These are phyloP conservation scores for Ceratocystis papillata DNA, from an alignment of 2,329 filamentous ascomycete species.

Conservation along the genomic window DNA sequence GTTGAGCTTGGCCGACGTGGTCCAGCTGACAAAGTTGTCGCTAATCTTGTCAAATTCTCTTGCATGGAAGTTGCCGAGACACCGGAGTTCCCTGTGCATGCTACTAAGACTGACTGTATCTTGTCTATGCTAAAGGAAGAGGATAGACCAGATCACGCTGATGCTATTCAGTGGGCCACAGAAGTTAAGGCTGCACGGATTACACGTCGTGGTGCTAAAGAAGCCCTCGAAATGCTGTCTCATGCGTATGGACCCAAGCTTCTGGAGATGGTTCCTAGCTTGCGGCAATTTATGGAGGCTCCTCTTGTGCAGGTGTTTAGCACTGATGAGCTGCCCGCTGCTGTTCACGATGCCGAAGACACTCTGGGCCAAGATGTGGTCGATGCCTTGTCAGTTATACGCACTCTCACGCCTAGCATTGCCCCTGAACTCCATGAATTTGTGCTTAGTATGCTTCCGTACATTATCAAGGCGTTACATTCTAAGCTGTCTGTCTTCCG, in stretches of 20 bases:
- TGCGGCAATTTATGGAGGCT: constrained; percentile 68
- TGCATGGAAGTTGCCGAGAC: constrained; percentile 97
- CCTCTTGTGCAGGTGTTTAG: constrained; percentile 67
- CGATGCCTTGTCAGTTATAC: constrained; percentile 83
- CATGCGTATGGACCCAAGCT: constrained; percentile 65
- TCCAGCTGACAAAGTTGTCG: constrained; percentile 89
- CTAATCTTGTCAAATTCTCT: constrained; percentile 92
- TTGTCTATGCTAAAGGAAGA: constrained; percentile 95
- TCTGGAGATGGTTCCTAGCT: constrained; percentile 72
- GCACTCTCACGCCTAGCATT: constrained; percentile 86
- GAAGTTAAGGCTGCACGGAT: constrained; percentile 84
- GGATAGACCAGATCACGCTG: constrained; percentile 82
- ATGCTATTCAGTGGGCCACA: constrained; percentile 78
- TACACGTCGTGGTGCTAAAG: constrained; percentile 84
- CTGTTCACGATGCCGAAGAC: constrained; percentile 62
- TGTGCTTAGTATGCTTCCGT: constrained; percentile 70
- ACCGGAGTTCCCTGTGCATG: constrained; percentile 82
- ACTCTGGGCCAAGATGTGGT: constrained; percentile 83
- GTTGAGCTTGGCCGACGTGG: constrained; percentile 67
- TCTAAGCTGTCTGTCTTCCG: constrained; percentile 83
- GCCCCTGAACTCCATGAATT: constrained; percentile 64
- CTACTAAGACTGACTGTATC: constrained; percentile 64
- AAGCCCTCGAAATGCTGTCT: constrained; percentile 80
- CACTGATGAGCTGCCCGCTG: constrained; percentile 52
- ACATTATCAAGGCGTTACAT: constrained; percentile 77